Percentiles rank a stretch among this genome's conserved stretches.
Conservation (phyloP, 192 early-diverging fungal genomes). For the Globomyces pollinis-pini region DNA sequence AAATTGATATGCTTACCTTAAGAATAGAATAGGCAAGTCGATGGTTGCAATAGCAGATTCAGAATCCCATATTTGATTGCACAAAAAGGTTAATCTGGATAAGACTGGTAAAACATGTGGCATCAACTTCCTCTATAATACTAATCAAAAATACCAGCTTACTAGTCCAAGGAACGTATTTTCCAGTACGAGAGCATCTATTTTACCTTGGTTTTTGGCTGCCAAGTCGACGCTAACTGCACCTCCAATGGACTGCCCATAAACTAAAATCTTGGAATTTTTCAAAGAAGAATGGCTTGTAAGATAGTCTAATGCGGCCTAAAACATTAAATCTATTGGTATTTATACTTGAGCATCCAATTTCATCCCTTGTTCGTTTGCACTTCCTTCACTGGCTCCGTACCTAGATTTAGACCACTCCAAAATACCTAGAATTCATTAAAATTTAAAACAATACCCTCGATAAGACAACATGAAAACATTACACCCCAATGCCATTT, state of each 20-base stretch:
- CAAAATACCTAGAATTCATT: conserved; percentile 72
- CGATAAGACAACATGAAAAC: conserved; percentile 97
- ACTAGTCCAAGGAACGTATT: conserved; percentile 89
- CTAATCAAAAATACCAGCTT: too few relatives aligned
- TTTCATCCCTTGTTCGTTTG: conserved; percentile 78
- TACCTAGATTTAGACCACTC: conserved; percentile 96
- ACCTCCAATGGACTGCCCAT: conserved; percentile 95
- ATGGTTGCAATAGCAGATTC: conserved; percentile 63
- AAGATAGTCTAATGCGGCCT: conserved; percentile 81
- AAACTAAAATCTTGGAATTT: conserved; percentile 75
- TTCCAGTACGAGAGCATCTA: conserved; percentile 81
- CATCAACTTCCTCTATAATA: conserved; percentile 68
- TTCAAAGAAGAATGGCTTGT: conserved; percentile 61
- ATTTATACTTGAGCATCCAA: conserved; percentile 86
- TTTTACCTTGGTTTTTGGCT: conserved; percentile 62
- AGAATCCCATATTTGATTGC: conserved; percentile 86
- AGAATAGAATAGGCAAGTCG: conserved; percentile 68
- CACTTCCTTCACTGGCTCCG: conserved; percentile 54
- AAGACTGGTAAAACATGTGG: conserved; percentile 75
- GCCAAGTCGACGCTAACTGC: conserved; percentile 89
- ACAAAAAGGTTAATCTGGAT: conserved; percentile 65
- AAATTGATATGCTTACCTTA: conserved; percentile 74
- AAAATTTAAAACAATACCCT: conserved; percentile 70
- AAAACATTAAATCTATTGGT: too few relatives aligned
- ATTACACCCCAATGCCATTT: conserved; percentile 63